A percentile compares a stretch with the other conserved stretches of the same genome.
Evolutionary conservation across 2,329 filamentous ascomycete genomes (phyloP).

Genomic region (Colletotrichum spinosum): DNA sequence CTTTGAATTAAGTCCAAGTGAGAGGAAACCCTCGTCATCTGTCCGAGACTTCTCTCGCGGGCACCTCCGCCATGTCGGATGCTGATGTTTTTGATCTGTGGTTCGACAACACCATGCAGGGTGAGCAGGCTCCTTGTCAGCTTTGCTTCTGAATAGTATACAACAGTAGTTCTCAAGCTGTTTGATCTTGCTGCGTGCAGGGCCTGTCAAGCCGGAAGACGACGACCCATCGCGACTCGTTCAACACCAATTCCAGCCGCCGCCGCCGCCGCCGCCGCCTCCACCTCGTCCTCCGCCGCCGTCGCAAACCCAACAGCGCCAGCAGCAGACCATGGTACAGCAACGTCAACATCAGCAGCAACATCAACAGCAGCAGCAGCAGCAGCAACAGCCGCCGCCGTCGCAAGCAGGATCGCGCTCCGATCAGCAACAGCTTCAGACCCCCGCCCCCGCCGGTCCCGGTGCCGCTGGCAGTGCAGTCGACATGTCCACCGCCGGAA

Average conservation of each 20-base stretch:
- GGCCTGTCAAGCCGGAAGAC: conserved; percentile 9
- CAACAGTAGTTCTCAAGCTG: conserved; percentile 3
- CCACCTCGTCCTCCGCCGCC: not conserved
- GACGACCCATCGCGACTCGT: conserved; percentile 1
- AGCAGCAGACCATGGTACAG: not conserved
- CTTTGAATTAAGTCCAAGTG: not conserved
- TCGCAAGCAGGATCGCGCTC: not conserved
- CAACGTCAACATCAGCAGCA: conserved; percentile 7
- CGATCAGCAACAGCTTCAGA: conserved; percentile 1
- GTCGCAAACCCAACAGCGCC: not conserved
- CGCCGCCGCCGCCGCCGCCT: conserved; percentile 1
- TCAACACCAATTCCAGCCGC: not conserved
- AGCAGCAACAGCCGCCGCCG: not conserved
- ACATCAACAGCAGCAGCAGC: conserved; percentile 6
- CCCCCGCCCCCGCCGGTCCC: not conserved
- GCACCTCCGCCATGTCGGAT: conserved; percentile 4
- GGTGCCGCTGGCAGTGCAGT: not conserved
- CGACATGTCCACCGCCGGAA: conserved; percentile 28
- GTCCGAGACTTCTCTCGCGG: not conserved
- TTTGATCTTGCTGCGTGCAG: conserved; percentile 16
- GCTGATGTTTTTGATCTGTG: conserved; percentile 23
- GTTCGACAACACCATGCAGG: conserved; percentile 24
- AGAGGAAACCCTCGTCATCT: not conserved
- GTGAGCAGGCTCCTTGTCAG: conserved; percentile 29
- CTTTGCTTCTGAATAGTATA: conserved; percentile 15